These are phyloP conservation scores for Apiotrichum brassicae DNA, from an alignment of 1,284 basidiomycete genomes.

Conservation along the genomic window DNA sequence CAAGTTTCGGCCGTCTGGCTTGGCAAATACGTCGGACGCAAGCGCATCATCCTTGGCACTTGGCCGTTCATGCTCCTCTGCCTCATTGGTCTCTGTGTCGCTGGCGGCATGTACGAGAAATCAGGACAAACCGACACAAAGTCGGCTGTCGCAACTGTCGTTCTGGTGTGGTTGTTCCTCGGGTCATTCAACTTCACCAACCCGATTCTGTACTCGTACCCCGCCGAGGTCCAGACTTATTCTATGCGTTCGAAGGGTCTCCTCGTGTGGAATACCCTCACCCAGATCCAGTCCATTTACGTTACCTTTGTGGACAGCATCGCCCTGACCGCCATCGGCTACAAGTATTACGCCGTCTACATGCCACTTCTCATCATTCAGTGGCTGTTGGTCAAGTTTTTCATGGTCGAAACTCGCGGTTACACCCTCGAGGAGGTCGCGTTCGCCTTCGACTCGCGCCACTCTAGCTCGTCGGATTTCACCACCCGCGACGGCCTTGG, in stretches of 20 bases:
- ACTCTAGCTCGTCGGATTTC: background rate
- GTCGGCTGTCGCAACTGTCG: slow-evolving; percentile 40
- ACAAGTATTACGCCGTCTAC: slow-evolving; percentile 38
- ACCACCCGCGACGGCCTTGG: background rate
- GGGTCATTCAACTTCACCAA: slow-evolving; percentile 44
- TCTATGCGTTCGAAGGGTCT: slow-evolving; percentile 46
- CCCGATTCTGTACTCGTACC: slow-evolving; percentile 42
- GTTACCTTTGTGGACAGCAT: slow-evolving; percentile 39
- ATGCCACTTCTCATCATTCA: slow-evolving; percentile 31
- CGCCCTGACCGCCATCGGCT: slow-evolving; percentile 44
- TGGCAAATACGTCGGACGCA: slow-evolving; percentile 38
- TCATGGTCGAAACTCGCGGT: slow-evolving; percentile 45
- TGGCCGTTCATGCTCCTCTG: slow-evolving; percentile 42
- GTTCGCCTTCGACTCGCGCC: slow-evolving; percentile 30
- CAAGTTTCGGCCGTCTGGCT: slow-evolving; percentile 39
- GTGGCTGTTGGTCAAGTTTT: slow-evolving; percentile 25
- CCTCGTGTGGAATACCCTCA: slow-evolving; percentile 46
- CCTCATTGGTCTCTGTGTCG: slow-evolving; percentile 39
- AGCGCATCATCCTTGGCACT: slow-evolving; percentile 38
- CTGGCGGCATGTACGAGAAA: slow-evolving; percentile 37
- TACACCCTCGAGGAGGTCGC: slow-evolving; percentile 46
- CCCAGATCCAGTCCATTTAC: slow-evolving; percentile 27
- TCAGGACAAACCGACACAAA: slow-evolving; percentile 21
- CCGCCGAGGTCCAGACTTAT: slow-evolving; percentile 46
- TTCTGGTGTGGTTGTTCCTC: slow-evolving; percentile 46